These are phyloP conservation scores for Macrophomina pseudophaseolina DNA, from an alignment of 2,329 filamentous ascomycete species.

Conservation along the genomic window DNA sequence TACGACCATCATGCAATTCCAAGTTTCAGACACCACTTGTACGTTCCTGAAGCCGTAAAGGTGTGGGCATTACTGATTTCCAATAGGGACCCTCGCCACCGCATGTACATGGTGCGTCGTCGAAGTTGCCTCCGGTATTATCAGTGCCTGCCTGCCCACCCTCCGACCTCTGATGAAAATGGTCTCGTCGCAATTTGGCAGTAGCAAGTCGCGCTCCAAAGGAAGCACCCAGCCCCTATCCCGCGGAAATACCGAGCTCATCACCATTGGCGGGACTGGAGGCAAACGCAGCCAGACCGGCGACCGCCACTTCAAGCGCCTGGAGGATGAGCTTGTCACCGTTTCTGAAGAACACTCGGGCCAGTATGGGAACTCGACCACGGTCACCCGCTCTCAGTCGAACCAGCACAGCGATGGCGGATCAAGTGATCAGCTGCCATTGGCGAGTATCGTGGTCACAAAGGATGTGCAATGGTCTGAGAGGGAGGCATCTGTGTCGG, in stretches of 20 bases:
- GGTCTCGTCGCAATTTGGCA: constrained; percentile 29
- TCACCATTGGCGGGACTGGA: constrained; percentile 19
- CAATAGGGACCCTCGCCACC: constrained; percentile 26
- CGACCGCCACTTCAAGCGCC: constrained; percentile 24
- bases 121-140: constrained; percentile 30
- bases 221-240: neutral
- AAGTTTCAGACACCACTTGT: constrained; percentile 28
- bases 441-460: constrained; percentile 13
- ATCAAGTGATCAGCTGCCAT: constrained; percentile 11
- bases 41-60: neutral
- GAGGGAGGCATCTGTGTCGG: neutral
- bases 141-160: constrained; percentile 30
- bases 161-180: constrained; percentile 30
- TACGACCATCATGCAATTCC: constrained; percentile 30
- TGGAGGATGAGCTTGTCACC: constrained; percentile 11
- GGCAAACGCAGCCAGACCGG: constrained; percentile 21
- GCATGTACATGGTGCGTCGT: constrained; percentile 31
- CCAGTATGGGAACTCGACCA: constrained; percentile 1
- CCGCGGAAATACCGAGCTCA: constrained; percentile 14
- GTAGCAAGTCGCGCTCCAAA: neutral
- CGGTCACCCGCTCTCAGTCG: neutral
- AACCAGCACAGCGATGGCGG: neutral
- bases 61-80: neutral
- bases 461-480: constrained; percentile 23
- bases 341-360: neutral